Evolutionary conservation across 192 early-diverging fungal genomes (phyloP).

Genomic region (Phlyctochytrium bullatum): DNA sequence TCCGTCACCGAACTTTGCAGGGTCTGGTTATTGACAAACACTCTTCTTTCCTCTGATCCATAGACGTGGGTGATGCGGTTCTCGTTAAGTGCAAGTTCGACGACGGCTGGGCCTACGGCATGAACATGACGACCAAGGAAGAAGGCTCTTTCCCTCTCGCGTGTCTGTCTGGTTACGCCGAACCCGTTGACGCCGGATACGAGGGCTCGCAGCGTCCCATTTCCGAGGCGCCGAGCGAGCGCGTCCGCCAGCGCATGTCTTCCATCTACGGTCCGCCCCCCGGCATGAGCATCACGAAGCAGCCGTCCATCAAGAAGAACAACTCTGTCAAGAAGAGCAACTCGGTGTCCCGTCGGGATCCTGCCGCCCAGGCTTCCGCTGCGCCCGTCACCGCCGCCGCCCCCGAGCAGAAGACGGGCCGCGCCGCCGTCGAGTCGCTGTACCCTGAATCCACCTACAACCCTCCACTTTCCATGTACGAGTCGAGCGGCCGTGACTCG

Average conservation of each 20-base stretch:
- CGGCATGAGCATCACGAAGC: neutral
- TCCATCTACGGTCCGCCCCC: constrained; percentile 11
- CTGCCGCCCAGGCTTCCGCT: too few relatives aligned
- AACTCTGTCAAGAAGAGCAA: neutral
- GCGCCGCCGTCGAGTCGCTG: neutral
- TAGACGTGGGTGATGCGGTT: constrained; percentile 34
- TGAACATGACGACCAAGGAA: constrained; percentile 49
- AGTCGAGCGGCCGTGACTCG: neutral
- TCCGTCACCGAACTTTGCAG: too few relatives aligned
- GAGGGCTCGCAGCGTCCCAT: neutral
- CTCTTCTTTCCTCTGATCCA: neutral
- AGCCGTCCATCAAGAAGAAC: neutral
- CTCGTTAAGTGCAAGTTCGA: constrained; percentile 45
- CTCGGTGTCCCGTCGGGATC: too few relatives aligned
- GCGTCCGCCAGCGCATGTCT: constrained; percentile 10
- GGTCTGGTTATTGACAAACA: too few relatives aligned
- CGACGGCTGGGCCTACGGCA: constrained; percentile 53
- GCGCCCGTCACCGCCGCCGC: too few relatives aligned
- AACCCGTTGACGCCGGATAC: neutral
- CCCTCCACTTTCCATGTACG: neutral
- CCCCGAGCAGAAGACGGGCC: neutral
- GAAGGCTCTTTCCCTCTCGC: constrained; percentile 55
- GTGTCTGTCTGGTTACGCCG: constrained; percentile 36
- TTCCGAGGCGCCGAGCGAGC: neutral
- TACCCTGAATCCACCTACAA: neutral